phyloP scores from a whole-genome alignment of 805 yeast species.

The Candida koratica region DNA sequence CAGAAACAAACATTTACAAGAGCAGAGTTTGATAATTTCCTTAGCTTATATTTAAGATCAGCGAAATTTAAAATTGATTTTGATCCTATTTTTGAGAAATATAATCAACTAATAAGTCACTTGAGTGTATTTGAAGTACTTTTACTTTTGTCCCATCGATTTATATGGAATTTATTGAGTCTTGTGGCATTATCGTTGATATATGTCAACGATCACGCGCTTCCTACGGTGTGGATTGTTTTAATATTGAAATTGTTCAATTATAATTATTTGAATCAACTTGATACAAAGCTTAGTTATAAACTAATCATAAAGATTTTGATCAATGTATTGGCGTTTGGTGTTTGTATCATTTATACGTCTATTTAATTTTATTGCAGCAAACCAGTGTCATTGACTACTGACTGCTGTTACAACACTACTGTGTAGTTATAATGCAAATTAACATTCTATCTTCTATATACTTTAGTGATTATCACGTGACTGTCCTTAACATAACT shows the following conservation, averaged over 20 bases:
- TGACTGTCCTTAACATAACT: too few species aligned
- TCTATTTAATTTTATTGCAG: too few species aligned
- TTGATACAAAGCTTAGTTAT: neutral
- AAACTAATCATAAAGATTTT: conserved; percentile 9
- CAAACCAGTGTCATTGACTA: too few species aligned
- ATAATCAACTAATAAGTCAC: conserved; percentile 15
- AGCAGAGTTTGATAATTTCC: conserved; percentile 17
- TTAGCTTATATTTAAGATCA: conserved; percentile 20
- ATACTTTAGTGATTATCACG: too few species aligned
- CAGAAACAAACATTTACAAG: conserved; percentile 7
- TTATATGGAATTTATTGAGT: conserved; percentile 18
- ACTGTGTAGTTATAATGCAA: too few species aligned
- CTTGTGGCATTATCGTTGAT: conserved; percentile 13
- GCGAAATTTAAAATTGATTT: conserved; percentile 18
- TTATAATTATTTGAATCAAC: conserved; percentile 18
- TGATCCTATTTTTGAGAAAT: conserved; percentile 25
- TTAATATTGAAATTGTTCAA: conserved; percentile 19
- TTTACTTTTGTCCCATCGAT: conserved; percentile 15
- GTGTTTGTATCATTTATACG: conserved; percentile 9
- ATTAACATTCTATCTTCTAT: too few species aligned
- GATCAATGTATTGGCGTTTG: conserved; percentile 8
- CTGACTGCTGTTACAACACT: too few species aligned
- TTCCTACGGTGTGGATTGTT: conserved; percentile 6
- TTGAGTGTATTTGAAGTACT: conserved; percentile 12
- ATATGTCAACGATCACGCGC: conserved; percentile 6